Conservation (phyloP, 768 basidiomycete species). For the Boletales sp. region DNA sequence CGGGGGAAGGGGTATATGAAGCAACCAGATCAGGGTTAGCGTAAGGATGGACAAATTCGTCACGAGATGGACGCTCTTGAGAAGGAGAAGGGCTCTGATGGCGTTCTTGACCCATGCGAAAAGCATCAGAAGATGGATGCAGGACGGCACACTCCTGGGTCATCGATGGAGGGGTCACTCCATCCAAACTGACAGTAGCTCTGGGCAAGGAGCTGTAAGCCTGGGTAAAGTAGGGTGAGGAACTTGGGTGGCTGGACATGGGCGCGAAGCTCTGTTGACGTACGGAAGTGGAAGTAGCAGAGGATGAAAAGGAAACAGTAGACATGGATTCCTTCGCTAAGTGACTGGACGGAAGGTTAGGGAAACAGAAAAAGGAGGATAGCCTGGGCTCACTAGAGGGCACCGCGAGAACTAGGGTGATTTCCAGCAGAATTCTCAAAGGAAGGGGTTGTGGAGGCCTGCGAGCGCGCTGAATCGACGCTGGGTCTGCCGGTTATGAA, state of each 20-base stretch:
- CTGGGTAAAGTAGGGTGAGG: constrained; percentile 7
- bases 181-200: constrained; percentile 8
- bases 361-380: background rate
- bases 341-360: constrained; percentile 36
- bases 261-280: constrained; percentile 43
- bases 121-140: constrained; percentile 11
- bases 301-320: constrained; percentile 44
- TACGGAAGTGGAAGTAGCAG: constrained; percentile 10
- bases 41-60: constrained; percentile 62
- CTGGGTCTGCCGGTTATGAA: constrained; percentile 54
- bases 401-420: constrained; percentile 48
- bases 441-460: constrained; percentile 49
- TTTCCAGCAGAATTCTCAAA: constrained; percentile 56
- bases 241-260: constrained; percentile 5
- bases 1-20: constrained; percentile 32
- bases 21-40: constrained; percentile 71
- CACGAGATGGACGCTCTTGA: constrained; percentile 33
- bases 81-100: constrained; percentile 22
- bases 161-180: background rate
- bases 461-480: constrained; percentile 57
- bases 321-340: constrained; percentile 62
- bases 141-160: background rate
- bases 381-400: constrained; percentile 51
- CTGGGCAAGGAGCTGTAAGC: constrained; percentile 5
- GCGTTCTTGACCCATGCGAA: constrained; percentile 7